Conservation (phyloP, 495 filamentous ascomycete species). For the Umbilicaria muhlenbergii region DNA sequence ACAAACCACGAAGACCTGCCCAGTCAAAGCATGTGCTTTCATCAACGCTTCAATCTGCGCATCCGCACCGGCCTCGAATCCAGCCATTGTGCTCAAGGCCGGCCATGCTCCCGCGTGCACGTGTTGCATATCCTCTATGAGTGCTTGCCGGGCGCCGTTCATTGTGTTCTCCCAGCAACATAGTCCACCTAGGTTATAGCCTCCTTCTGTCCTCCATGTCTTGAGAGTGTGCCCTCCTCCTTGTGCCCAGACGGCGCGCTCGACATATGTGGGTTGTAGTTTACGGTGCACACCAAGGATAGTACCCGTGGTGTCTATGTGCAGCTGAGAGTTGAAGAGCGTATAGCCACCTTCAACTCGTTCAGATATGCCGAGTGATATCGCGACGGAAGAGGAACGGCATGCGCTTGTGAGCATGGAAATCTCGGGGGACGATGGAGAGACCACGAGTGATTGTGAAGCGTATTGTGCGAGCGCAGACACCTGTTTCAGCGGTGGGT, state of each 20-base stretch:
- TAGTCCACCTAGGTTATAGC: conserved; percentile 27
- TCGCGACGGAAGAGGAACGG: no score
- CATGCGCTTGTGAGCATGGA: no score
- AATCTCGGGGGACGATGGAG: no score
- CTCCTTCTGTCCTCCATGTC: conserved; percentile 5
- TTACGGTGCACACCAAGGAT: conserved; percentile 24
- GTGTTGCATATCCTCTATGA: conserved; percentile 23
- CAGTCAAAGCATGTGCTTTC: conserved; percentile 27
- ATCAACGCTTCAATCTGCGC: conserved; percentile 28
- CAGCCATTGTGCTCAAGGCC: conserved; percentile 22
- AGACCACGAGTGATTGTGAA: no score
- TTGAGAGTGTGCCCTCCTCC: conserved; percentile 16
- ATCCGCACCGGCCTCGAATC: conserved; percentile 19
- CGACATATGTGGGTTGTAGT: conserved; percentile 23
- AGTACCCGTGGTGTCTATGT: conserved; percentile 16
- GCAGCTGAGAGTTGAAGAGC: conserved; percentile 22
- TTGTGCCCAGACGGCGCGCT: conserved; percentile 21
- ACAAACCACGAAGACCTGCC: conserved; percentile 24
- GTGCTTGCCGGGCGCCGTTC: conserved; percentile 25
- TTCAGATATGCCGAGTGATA: no score
- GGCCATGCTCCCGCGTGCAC: conserved; percentile 27
- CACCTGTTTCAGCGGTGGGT: no score
- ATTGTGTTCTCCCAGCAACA: conserved; percentile 35
- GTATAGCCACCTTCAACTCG: neutral
- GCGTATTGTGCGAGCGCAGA: no score